Conservation (phyloP, 805 yeast species). For the Candida silvicultrix region DNA sequence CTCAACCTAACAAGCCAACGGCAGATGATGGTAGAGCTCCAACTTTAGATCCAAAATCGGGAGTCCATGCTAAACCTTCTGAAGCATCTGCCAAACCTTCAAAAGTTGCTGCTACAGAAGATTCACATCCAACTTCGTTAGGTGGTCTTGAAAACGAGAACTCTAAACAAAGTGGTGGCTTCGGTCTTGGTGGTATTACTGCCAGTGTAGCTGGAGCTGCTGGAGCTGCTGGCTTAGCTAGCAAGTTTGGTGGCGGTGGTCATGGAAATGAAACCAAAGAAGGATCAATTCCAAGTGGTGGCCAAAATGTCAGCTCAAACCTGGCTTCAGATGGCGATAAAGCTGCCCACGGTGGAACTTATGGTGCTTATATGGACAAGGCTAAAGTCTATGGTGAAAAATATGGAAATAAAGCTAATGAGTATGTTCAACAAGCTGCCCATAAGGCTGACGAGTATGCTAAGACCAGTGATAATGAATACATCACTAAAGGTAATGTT, state of each 20-base stretch:
- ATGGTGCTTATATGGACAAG: constrained; percentile 1
- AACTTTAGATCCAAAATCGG: constrained; percentile 1
- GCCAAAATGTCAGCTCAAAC: not conserved
- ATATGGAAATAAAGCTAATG: constrained; percentile 6
- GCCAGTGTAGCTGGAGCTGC: not conserved
- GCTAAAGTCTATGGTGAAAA: constrained; percentile 7
- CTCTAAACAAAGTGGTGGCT: not conserved
- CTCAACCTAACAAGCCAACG: not conserved
- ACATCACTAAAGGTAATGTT: constrained; percentile 6
- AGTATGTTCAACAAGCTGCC: constrained; percentile 11
- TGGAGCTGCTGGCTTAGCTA: not conserved
- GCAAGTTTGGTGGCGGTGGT: not conserved
- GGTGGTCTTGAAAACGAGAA: not conserved
- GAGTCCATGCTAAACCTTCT: not conserved
- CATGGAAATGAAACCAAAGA: not conserved
- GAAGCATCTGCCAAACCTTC: not conserved
- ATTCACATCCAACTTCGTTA: constrained; percentile 1
- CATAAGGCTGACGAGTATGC: constrained; percentile 12
- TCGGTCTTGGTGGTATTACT: not conserved
- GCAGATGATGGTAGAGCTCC: not conserved
- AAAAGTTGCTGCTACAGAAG: not conserved
- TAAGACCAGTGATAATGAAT: constrained; percentile 7
- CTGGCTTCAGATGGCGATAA: not conserved
- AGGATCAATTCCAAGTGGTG: not conserved
- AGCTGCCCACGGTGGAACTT: not conserved